Conservation (phyloP, 768 basidiomycete genomes). For the Naematelia encephala region DNA sequence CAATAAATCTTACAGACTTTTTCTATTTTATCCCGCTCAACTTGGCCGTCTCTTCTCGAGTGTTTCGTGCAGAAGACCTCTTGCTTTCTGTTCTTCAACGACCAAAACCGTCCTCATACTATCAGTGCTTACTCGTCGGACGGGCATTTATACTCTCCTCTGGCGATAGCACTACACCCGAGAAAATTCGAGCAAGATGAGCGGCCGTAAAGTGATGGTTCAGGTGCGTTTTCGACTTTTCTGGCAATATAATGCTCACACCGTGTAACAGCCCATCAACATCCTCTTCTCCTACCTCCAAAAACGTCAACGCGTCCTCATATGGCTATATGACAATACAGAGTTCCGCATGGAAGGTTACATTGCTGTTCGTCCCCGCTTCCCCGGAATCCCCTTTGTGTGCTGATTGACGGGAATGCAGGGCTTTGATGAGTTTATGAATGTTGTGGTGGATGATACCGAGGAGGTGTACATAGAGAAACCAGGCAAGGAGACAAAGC, state of each 20-base stretch:
- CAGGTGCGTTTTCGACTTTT: conserved; percentile 63
- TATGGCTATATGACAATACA: conserved; percentile 96
- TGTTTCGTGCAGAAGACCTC: too few relatives aligned
- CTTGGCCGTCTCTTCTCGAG: too few relatives aligned
- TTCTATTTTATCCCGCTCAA: not conserved
- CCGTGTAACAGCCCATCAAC: conserved; percentile 31
- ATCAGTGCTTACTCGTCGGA: too few relatives aligned
- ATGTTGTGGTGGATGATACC: conserved; percentile 89
- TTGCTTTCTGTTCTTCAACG: not conserved
- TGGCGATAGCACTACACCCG: not conserved
- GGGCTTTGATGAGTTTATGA: conserved; percentile 99
- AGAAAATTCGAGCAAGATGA: conserved; percentile 61
- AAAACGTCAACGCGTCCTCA: conserved; percentile 61
- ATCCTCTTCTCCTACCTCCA: conserved; percentile 40
- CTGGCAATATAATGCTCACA: conserved; percentile 3
- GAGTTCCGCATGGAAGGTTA: conserved; percentile 95
- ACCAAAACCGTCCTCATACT: too few relatives aligned
- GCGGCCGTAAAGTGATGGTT: conserved; percentile 93
- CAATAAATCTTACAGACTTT: not conserved
- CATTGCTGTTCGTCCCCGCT: conserved; percentile 68
- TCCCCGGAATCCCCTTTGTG: too few relatives aligned
- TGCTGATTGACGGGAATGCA: conserved; percentile 44
- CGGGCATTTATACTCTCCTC: not conserved
- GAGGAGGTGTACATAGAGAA: conserved; percentile 68
- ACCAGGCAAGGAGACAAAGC: conserved; percentile 70